These are phyloP conservation scores for Leucaena leucocephala DNA, from an alignment of 306 rosid species.

Conservation along the genomic window DNA sequence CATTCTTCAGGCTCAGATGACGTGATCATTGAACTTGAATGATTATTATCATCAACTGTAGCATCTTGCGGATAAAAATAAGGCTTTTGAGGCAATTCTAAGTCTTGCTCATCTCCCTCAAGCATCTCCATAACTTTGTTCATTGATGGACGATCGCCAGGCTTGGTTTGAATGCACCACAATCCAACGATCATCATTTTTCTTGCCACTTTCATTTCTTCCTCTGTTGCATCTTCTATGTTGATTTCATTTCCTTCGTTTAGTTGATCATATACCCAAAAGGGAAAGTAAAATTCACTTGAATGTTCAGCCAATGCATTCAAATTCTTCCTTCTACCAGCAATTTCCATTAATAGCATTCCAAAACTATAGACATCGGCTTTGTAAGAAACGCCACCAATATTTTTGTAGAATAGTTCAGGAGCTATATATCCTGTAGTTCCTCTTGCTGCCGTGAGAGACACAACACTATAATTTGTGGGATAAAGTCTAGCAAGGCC, in stretches of 20 bases:
- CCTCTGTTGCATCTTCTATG: background rate
- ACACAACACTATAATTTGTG: background rate
- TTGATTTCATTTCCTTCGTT: background rate
- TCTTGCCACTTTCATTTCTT: constrained; percentile 23
- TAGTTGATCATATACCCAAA: constrained; percentile 32
- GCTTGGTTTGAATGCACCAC: constrained; percentile 16
- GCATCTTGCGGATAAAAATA: background rate
- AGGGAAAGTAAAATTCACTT: constrained; percentile 38
- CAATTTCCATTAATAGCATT: background rate
- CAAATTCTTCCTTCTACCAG: background rate
- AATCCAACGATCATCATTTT: constrained; percentile 43
- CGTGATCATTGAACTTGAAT: background rate
- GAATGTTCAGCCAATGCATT: background rate
- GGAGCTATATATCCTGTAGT: background rate
- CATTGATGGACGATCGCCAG: constrained; percentile 46
- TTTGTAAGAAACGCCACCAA: background rate
- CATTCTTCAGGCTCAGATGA: constrained; percentile 17
- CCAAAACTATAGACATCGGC: background rate
- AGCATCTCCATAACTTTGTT: constrained; percentile 22
- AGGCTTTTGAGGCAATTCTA: background rate
- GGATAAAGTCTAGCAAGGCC: constrained; percentile 34
- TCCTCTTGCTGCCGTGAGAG: constrained; percentile 4
- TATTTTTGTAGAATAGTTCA: background rate
- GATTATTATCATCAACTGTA: background rate
- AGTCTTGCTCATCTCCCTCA: background rate